Evolutionary conservation across 2,329 filamentous ascomycete species (phyloP).

Genomic region (Samsoniella hepiali): DNA sequence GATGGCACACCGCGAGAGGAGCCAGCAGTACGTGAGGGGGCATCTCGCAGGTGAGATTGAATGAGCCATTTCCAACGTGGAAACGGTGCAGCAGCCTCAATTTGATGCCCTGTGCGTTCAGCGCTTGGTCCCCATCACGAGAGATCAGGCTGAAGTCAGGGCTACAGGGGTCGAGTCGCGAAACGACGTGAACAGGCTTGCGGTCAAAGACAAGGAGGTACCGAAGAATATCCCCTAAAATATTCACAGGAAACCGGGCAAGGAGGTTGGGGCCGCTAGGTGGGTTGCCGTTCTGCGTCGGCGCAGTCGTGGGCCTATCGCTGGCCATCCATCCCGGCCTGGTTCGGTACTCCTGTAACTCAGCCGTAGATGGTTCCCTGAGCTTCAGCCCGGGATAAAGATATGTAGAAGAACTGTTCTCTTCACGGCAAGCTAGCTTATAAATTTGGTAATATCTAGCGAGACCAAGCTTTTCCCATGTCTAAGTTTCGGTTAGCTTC

Average conservation of each 20-base stretch:
- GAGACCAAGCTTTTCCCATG: slow-evolving; percentile 3
- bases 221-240: slow-evolving; percentile 37
- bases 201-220: slow-evolving; percentile 35
- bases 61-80: slow-evolving; percentile 32
- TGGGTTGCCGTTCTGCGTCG: not conserved
- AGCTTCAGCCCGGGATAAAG: not conserved
- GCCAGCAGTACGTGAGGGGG: slow-evolving; percentile 37
- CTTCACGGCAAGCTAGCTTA: slow-evolving; percentile 31
- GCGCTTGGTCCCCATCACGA: slow-evolving; percentile 16
- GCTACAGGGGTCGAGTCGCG: slow-evolving; percentile 38
- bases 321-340: not conserved
- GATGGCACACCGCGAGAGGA: slow-evolving; percentile 38
- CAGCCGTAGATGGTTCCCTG: not conserved
- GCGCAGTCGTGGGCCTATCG: not conserved
- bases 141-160: not conserved
- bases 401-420: slow-evolving; percentile 29
- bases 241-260: slow-evolving; percentile 25
- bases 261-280: not conserved
- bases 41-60: slow-evolving; percentile 32
- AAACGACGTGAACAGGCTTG: slow-evolving; percentile 41
- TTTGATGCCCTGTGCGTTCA: not conserved
- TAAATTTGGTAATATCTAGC: slow-evolving; percentile 24
- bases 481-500: slow-evolving; percentile 2
- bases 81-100: slow-evolving; percentile 37
- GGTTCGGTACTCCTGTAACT: not conserved